phyloP scores from a whole-genome alignment of 306 rosid genomes.

The Quercus mongolica region DNA sequence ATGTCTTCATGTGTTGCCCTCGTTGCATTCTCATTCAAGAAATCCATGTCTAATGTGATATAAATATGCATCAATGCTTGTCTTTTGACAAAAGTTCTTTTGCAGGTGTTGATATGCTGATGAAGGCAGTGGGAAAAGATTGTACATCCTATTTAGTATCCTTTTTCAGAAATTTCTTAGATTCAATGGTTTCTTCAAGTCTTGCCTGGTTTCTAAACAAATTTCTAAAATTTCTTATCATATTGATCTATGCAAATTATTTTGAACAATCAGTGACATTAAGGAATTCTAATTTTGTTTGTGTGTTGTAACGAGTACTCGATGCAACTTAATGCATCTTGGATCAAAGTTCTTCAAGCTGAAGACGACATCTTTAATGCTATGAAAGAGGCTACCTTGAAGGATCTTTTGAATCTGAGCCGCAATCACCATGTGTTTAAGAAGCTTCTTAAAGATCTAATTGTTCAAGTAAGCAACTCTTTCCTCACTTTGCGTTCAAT shows the following conservation, averaged over 20 bases:
- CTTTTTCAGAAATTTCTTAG: constrained; percentile 33
- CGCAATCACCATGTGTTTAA: constrained; percentile 54
- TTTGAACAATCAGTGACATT: no score
- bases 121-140: constrained; percentile 92
- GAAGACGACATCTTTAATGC: constrained; percentile 76
- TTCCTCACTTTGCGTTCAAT: not conserved
- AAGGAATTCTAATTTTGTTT: no score
- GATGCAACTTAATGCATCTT: constrained; percentile 87
- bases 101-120: constrained; percentile 87
- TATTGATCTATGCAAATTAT: no score
- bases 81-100: not conserved
- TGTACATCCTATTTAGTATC: constrained; percentile 94
- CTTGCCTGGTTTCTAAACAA: not conserved
- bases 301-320: constrained; percentile 71
- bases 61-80: not conserved
- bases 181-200: constrained; percentile 1
- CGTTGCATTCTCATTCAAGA: not conserved
- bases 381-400: constrained; percentile 76
- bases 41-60: not conserved
- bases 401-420: constrained; percentile 72
- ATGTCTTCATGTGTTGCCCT: not conserved
- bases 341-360: constrained; percentile 95
- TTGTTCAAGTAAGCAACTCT: constrained; percentile 59
- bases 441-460: constrained; percentile 71
- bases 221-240: no score